Evolutionary conservation across 371 early-diverging fungal genomes (phyloP).

Genomic region (Funneliformis caledonium): DNA sequence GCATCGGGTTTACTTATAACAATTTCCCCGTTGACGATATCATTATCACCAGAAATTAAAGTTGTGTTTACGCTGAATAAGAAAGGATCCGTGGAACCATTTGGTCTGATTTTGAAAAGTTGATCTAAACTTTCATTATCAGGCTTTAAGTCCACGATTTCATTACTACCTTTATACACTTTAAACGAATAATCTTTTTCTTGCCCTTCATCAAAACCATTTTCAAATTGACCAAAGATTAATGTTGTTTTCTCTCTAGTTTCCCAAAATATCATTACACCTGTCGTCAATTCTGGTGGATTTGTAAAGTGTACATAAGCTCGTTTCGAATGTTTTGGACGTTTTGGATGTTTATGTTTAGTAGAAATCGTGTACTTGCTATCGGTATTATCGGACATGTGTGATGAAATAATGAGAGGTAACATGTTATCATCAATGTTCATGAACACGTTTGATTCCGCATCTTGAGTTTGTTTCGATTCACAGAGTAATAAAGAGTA

Average conservation of each 20-base stretch:
- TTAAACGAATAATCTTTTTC: background rate
- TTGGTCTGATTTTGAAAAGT: background rate
- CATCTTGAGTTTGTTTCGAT: no score
- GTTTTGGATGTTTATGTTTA: background rate
- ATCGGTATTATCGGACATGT: no score
- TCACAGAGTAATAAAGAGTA: no score
- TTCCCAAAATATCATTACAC: background rate
- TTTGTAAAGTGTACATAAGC: background rate
- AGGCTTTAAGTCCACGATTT: background rate
- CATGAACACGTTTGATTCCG: no score
- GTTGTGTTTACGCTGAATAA: background rate
- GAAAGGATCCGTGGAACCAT: slow-evolving; percentile 11
- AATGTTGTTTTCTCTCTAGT: background rate
- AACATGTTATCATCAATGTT: no score
- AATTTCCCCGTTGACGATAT: background rate
- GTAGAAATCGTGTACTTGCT: background rate
- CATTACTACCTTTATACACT: background rate
- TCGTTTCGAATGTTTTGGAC: background rate
- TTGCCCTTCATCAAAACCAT: background rate
- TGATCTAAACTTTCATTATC: background rate
- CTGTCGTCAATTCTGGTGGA: background rate
- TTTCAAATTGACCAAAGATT: background rate
- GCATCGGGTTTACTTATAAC: background rate
- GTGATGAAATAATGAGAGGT: no score
- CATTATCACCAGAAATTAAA: background rate